A percentile compares a stretch with the other conserved stretches of the same genome.
phyloP scores from a whole-genome alignment of 192 early-diverging fungal species.

The Cetraspora pellucida region DNA sequence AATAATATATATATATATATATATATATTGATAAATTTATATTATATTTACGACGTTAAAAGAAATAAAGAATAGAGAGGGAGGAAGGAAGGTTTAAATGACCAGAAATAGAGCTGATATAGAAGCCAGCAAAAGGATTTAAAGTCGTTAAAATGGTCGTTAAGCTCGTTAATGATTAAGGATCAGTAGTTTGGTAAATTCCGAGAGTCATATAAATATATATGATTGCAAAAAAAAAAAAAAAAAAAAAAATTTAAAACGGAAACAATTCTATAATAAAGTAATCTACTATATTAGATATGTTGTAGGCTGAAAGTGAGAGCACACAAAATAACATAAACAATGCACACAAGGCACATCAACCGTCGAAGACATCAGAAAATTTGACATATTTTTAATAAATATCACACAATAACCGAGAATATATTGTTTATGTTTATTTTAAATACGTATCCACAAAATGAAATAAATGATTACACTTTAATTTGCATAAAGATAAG shows the following conservation, averaged over 20 bases:
- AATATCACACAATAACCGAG: no score
- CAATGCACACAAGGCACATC: background rate
- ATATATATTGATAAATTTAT: no score
- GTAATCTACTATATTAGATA: background rate
- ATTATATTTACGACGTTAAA: background rate
- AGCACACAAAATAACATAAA: background rate
- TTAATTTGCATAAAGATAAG: no score
- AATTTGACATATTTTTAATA: no score
- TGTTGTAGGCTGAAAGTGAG: background rate
- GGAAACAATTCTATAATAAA: background rate
- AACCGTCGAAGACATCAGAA: no score
- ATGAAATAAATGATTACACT: no score
- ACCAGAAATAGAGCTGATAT: background rate
- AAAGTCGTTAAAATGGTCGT: slow-evolving; percentile 1
- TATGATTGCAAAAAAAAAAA: background rate
- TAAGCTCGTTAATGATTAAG: slow-evolving; percentile 5
- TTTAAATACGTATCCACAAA: no score
- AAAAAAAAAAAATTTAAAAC: slow-evolving; percentile 6
- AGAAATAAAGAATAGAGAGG: background rate
- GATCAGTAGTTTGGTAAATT: background rate
- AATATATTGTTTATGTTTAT: no score
- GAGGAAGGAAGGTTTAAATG: background rate
- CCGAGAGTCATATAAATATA: background rate
- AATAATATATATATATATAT: no score
- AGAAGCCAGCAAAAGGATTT: background rate